Percentiles rank a stretch among this genome's conserved stretches.
Evolutionary conservation across 1,284 basidiomycete genomes (phyloP).

Genomic region (Lentinula novae-zelandiae): DNA sequence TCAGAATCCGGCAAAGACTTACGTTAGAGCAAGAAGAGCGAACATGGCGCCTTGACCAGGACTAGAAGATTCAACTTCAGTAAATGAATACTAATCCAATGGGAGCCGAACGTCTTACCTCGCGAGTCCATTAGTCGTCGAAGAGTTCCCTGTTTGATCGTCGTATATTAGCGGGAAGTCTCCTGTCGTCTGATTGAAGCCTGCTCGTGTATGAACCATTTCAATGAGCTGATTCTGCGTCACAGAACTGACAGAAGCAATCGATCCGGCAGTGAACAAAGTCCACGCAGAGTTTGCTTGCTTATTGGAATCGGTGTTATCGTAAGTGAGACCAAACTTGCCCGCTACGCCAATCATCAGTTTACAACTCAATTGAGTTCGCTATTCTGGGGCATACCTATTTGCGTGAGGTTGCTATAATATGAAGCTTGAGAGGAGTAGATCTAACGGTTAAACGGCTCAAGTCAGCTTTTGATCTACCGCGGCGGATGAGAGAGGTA

Average conservation of each 20-base stretch:
- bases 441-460: background rate
- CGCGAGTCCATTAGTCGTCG: background rate
- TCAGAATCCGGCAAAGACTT: background rate
- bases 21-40: constrained; percentile 10
- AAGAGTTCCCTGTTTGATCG: background rate
- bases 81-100: background rate
- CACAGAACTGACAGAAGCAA: background rate
- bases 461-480: background rate
- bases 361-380: background rate
- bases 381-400: background rate
- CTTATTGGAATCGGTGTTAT: background rate
- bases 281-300: constrained; percentile 11
- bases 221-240: constrained; percentile 7
- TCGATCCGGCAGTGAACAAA: constrained; percentile 10
- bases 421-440: constrained; percentile 3
- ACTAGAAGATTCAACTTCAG: background rate
- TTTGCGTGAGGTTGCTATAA: constrained; percentile 1
- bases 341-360: background rate
- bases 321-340: constrained; percentile 5
- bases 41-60: constrained; percentile 12
- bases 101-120: background rate
- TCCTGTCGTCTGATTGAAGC: constrained; percentile 1
- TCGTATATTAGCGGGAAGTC: constrained; percentile 5
- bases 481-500: background rate
- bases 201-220: constrained; percentile 8